A percentile compares a stretch with the other conserved stretches of the same genome.
phyloP scores from a whole-genome alignment of 2,329 filamentous ascomycete species.

The Fusarium sp. region DNA sequence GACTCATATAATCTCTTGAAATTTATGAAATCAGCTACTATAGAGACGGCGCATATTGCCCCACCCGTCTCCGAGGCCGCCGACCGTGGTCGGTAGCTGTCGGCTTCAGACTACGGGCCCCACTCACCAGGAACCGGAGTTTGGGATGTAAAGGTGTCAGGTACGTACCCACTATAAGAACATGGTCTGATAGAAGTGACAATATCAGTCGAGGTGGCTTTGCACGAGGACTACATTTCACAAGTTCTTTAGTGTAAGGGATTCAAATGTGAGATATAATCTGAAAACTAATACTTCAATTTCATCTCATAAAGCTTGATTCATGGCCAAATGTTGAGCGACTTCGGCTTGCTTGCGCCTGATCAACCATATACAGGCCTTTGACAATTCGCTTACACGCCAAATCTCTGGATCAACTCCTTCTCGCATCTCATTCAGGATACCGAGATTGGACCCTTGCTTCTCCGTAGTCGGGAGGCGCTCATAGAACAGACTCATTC shows the following conservation, averaged over 20 bases:
- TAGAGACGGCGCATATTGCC: conserved; percentile 17
- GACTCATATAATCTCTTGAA: too few species aligned
- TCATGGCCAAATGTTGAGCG: conserved; percentile 7
- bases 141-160: not conserved
- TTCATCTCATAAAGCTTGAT: not conserved
- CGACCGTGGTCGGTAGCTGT: conserved; percentile 25
- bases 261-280: not conserved
- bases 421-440: not conserved
- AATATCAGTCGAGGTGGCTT: conserved; percentile 31
- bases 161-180: conserved; percentile 19
- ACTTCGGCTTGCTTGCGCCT: conserved; percentile 18
- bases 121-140: conserved; percentile 18
- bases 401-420: not conserved
- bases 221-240: not conserved
- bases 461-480: conserved; percentile 18
- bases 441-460: conserved; percentile 14
- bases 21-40: not conserved
- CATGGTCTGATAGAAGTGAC: conserved; percentile 17
- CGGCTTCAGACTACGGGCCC: conserved; percentile 13
- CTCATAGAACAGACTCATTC: not conserved
- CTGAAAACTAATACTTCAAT: not conserved
- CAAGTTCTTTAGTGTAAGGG: not conserved
- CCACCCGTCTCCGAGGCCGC: conserved; percentile 32
- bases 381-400: conserved; percentile 12
- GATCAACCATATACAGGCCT: conserved; percentile 3